A percentile compares a stretch with the other conserved stretches of the same genome.
Evolutionary conservation across 768 basidiomycete species (phyloP).

Genomic region (Tylopilus intermedius): DNA sequence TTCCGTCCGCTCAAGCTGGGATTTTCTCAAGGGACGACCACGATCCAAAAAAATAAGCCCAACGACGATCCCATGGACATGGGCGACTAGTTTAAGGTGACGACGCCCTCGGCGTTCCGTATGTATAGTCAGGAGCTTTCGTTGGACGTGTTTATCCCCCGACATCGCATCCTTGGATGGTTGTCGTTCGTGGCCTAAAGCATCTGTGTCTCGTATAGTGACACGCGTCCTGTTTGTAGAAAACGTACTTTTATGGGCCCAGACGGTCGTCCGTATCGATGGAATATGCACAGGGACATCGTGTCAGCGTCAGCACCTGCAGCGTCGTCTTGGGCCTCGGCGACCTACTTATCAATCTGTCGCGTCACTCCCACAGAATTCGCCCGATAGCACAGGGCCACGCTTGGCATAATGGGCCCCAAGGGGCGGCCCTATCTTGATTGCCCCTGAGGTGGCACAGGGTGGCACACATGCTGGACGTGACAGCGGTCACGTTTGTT

Average conservation of each 20-base stretch:
- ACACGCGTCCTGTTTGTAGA: background rate
- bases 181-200: background rate
- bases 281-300: conserved; percentile 8
- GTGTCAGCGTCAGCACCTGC: background rate
- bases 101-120: background rate
- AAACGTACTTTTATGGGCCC: conserved; percentile 21
- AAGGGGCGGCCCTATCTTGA: background rate
- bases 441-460: background rate
- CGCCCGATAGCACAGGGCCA: background rate
- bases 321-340: background rate
- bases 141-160: background rate
- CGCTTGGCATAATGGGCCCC: background rate
- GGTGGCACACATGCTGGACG: background rate
- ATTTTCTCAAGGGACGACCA: conserved; percentile 15
- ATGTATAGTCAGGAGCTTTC: background rate
- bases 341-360: background rate
- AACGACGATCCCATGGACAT: conserved; percentile 19
- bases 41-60: conserved; percentile 14
- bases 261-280: conserved; percentile 24
- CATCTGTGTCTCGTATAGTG: background rate
- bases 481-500: background rate
- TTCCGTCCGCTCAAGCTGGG: background rate
- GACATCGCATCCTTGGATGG: background rate
- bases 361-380: background rate
- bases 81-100: conserved; percentile 24